Base-by-base conservation (phyloP, 345 rosid species). In the Brassica napus region DNA sequence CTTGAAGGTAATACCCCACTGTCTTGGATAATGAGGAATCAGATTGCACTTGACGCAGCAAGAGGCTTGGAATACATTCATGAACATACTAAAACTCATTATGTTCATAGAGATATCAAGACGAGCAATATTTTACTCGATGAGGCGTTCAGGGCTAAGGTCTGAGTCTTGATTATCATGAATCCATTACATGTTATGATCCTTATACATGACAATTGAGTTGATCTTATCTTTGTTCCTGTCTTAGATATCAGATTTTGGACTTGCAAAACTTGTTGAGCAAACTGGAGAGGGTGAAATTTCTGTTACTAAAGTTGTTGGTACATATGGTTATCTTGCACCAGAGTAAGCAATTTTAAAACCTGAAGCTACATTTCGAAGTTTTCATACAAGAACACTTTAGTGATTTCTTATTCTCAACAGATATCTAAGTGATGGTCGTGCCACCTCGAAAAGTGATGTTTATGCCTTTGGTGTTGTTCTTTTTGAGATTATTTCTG, bases 391-490 rank as follows among this genome's bases (percentile, higher is more conserved):
- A 42, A 39, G 12, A 65, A 44, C 24, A 37, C 58, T 14, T 18
- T 12, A 73, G 57, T 79, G 26, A 63, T 35, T 21, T 47, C 24
- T 77, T 73, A 39, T 76, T 31, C 3, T 77, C 8, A 73, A 73
- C 68, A 94, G 98, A 83, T 94, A 94, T 81, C 81, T 94, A 84
- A 92, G 88, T 68, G 92, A 90, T 21, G 98, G 98, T 66, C 90
- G 81, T 55, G 98, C 98, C 62, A 89, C 97, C 3, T 75, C 93
- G 42, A 94, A 90, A 80, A 94, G 98, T 64, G 98, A 94, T 71
- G 96, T 92, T 37, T 94, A 92, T 81, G 98, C 98, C 55, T 92
- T 94, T 79, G 98, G 98, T 31, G 96, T 94, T 31, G 96, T 94
- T 74, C 96, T 94, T 74, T 91, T 94, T 21, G 98, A 91, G 84